Base-by-base conservation (phyloP, 106 monocot species). In the Dactylorhiza incarnata region DNA sequence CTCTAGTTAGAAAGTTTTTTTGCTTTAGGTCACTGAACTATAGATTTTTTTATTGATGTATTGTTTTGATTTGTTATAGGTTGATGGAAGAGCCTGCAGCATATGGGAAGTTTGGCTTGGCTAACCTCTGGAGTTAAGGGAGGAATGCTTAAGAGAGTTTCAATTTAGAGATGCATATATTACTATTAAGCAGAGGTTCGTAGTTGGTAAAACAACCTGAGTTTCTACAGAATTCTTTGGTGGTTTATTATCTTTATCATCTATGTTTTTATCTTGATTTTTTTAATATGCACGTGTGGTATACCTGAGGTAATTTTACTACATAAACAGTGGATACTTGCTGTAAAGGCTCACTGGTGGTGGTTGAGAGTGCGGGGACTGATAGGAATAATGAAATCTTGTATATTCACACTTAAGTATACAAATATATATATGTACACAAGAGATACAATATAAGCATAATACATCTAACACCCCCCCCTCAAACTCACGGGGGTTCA, bases 71-170 rank as follows among this genome's bases (percentile, higher is more conserved):
- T 44, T 12, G 17, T n/a, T 83, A 29, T 77, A 99, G 99, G 76
- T 90, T 99, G 71, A 94, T 94, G 94, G 99, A 99, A 82, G 99
- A 99, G 74, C 99, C 99, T 65, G 88, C 91, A 63, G 99, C 99
- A 55, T 99, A 99, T 87, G 99, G 99, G 48, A 99, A 99, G 61
- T 86, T 99, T 52, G 94, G 99, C 61, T 85, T 99, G 72, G 99
- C 94, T 53, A 87, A 99, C 73, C 94, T 99, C 67, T 99, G 88
- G 99, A 99, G 78, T 74, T 99, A 49, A 89, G 99, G 81, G 99
- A 99, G 84, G 99, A 99, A 81, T 99, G 99, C 77, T 82, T 99
- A 68, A 88, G 99, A 82, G 99, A 99, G 78, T 99, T 99, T 29
- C 86, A 99, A 50, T 99, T 99, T 75, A 78, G 73, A 19, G 99